Conservation (phyloP, 129 eudicot species). For the Arctium lappa region DNA sequence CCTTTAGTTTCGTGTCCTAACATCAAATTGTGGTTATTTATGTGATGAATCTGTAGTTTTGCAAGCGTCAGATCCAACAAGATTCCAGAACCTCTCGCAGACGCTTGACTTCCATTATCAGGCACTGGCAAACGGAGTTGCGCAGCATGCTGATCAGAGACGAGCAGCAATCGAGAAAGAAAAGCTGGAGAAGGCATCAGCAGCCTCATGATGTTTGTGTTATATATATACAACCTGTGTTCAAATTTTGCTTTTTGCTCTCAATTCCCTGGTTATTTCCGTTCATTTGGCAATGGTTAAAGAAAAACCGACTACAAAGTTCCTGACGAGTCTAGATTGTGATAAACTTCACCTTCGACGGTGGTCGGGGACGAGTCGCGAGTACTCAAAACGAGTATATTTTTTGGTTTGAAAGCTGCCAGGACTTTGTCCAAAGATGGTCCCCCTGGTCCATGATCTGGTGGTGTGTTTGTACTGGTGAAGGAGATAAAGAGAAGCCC, state of each 20-base stretch:
- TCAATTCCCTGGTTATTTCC: conserved; percentile 24
- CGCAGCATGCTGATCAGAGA: conserved; percentile 90
- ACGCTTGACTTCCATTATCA: conserved; percentile 78
- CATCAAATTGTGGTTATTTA: neutral
- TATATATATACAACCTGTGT: neutral
- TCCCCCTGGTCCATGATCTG: neutral
- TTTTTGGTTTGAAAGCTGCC: conserved; percentile 29
- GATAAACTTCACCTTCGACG: conserved; percentile 10
- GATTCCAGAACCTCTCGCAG: conserved; percentile 82
- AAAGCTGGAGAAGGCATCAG: conserved; percentile 59
- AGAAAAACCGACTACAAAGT: conserved; percentile 6
- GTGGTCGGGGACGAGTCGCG: neutral
- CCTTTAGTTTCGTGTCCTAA: neutral
- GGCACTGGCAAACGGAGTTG: conserved; percentile 87
- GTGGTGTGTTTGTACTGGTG: conserved; percentile 19
- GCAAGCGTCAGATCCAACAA: conserved; percentile 75
- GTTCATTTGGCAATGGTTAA: conserved; percentile 16
- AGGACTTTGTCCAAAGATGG: neutral
- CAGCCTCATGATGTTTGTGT: conserved; percentile 43
- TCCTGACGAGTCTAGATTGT: conserved; percentile 23
- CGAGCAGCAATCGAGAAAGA: conserved; percentile 74
- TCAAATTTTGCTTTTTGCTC: conserved; percentile 1
- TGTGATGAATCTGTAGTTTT: conserved; percentile 32
- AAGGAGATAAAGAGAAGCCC: conserved; percentile 4
- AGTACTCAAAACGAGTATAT: conserved; percentile 18